phyloP scores from a whole-genome alignment of 495 filamentous ascomycete genomes.

The Annulohypoxylon bovei region DNA sequence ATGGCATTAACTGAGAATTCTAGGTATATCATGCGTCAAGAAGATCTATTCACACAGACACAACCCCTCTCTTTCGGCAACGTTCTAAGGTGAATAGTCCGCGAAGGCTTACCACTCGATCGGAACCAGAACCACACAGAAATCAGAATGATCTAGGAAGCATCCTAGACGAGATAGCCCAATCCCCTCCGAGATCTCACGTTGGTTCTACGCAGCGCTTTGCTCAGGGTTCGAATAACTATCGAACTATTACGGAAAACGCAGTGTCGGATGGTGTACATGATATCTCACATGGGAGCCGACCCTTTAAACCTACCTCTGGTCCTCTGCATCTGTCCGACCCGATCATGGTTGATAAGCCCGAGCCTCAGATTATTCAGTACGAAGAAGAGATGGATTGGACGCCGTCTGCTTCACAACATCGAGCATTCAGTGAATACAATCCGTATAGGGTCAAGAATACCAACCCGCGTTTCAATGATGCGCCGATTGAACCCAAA shows the following conservation, averaged over 20 bases:
- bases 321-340: conserved; percentile 36
- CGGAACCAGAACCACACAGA: conserved; percentile 11
- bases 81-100: conserved; percentile 41
- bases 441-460: conserved; percentile 55
- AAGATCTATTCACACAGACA: conserved; percentile 62
- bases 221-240: background rate
- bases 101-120: conserved; percentile 4
- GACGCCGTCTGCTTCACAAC: conserved; percentile 70
- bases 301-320: conserved; percentile 7
- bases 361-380: conserved; percentile 25
- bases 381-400: conserved; percentile 80
- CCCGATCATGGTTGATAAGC: conserved; percentile 22
- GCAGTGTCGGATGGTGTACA: background rate
- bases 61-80: conserved; percentile 65
- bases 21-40: conserved; percentile 59
- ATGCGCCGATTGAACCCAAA: conserved; percentile 56
- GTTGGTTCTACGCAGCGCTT: conserved; percentile 10
- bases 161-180: conserved; percentile 57
- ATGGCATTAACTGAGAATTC: conserved; percentile 45
- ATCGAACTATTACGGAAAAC: background rate
- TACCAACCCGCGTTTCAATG: conserved; percentile 64
- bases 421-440: conserved; percentile 60
- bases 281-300: conserved; percentile 13
- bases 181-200: conserved; percentile 31
- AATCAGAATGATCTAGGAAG: conserved; percentile 45